Percentiles rank a stretch among this genome's conserved stretches.
These are phyloP conservation scores for Trypanosoma scelopori DNA, from an alignment of 208 protist genomes.

Conservation along the genomic window DNA sequence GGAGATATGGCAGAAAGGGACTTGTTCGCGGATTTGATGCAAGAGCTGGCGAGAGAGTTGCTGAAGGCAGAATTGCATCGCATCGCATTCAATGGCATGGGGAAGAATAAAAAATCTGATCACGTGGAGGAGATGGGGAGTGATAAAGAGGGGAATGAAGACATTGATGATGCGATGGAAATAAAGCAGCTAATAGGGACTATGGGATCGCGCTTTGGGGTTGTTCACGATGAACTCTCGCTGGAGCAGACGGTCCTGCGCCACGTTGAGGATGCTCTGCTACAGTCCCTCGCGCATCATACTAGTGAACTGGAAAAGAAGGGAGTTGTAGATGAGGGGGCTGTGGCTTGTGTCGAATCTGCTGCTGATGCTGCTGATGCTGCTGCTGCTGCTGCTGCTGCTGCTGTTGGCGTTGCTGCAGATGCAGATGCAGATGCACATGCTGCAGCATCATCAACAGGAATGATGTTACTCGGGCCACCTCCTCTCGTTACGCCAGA, in stretches of 20 bases:
- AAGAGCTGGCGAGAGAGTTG: slow-evolving; percentile 31
- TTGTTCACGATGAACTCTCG: slow-evolving; percentile 4
- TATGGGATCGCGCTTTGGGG: background rate
- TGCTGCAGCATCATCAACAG: background rate
- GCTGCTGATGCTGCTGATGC: background rate
- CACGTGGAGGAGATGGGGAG: background rate
- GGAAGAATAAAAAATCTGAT: background rate
- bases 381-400: background rate
- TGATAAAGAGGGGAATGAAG: slow-evolving; percentile 16
- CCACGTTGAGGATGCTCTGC: slow-evolving; percentile 17
- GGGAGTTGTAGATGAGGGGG: background rate
- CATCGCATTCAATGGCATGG: slow-evolving; percentile 1
- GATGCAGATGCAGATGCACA: background rate
- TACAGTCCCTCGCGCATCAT: background rate
- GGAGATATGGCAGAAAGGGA: slow-evolving; percentile 34
- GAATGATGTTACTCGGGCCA: background rate
- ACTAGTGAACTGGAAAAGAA: background rate
- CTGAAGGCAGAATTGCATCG: slow-evolving; percentile 30
- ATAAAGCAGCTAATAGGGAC: background rate
- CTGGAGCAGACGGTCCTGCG: slow-evolving; percentile 22
- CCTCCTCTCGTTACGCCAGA: background rate
- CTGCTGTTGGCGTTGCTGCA: background rate
- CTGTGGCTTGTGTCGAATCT: background rate
- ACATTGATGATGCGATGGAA: background rate
- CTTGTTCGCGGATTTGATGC: slow-evolving; percentile 34